phyloP scores from a whole-genome alignment of 2,329 filamentous ascomycete genomes.

The Alternaria atra region DNA sequence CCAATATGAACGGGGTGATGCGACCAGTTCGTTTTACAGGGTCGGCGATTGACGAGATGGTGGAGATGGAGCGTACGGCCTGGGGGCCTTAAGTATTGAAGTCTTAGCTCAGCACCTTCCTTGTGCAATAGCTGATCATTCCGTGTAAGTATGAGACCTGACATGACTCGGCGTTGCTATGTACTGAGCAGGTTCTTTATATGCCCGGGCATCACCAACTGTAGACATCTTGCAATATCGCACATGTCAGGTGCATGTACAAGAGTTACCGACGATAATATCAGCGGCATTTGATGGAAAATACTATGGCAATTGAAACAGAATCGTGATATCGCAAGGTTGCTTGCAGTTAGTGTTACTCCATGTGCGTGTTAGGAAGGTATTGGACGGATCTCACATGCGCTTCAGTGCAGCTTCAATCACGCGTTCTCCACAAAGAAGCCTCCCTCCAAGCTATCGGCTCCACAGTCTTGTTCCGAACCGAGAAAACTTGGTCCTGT shows the following conservation, averaged over 20 bases:
- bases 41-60: conserved; percentile 10
- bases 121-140: not conserved
- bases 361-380: not conserved
- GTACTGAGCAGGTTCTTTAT: not conserved
- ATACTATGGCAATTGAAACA: not conserved
- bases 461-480: conserved; percentile 9
- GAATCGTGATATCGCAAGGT: not conserved
- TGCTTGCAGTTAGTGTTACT: not conserved
- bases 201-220: not conserved
- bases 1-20: conserved; percentile 4
- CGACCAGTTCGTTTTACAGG: conserved; percentile 9
- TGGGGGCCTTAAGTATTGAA: not conserved
- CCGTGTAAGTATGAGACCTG: not conserved
- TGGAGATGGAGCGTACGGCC: conserved; percentile 3
- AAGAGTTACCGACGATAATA: not conserved
- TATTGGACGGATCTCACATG: not conserved
- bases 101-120: not conserved
- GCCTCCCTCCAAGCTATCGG: not conserved
- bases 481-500: conserved; percentile 2
- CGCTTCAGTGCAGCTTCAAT: not conserved
- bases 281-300: not conserved
- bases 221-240: not conserved
- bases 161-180: not conserved
- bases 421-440: conserved; percentile 12
- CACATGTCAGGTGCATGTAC: not conserved